Evolutionary conservation across 139 green algal species (phyloP).

Genomic region (Gonium pectorale): DNA sequence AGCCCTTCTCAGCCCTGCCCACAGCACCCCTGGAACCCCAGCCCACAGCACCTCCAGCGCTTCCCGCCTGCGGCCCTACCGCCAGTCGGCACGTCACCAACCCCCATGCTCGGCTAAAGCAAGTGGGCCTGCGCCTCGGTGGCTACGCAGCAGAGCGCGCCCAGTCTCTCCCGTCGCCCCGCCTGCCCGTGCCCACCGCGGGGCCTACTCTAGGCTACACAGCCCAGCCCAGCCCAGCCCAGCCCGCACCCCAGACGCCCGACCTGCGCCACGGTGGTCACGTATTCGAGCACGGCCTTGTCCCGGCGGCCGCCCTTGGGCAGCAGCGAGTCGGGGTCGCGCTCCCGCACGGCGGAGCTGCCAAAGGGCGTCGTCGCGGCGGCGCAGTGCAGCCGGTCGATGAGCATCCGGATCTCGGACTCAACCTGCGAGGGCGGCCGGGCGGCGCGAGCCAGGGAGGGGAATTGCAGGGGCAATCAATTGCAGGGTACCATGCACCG

Average conservation of each 20-base stretch:
- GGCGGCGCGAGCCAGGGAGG: neutral
- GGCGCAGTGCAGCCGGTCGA: slow-evolving; percentile 44
- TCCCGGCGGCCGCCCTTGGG: slow-evolving; percentile 25
- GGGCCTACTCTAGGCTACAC: no score
- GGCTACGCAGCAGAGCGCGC: no score
- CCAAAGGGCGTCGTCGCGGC: slow-evolving; percentile 21
- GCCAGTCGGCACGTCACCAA: no score
- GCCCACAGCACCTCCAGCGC: no score
- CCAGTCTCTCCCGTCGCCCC: no score
- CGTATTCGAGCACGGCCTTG: slow-evolving; percentile 51
- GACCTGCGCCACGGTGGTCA: slow-evolving; percentile 30
- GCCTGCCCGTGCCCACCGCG: no score
- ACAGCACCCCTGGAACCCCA: no score
- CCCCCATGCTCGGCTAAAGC: no score
- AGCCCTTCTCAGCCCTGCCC: no score
- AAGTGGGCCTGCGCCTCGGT: no score
- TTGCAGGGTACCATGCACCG: neutral
- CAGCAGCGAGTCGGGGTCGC: slow-evolving; percentile 51
- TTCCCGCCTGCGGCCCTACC: no score
- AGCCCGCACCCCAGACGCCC: neutral
- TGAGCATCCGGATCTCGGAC: slow-evolving; percentile 47
- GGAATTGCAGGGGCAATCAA: neutral
- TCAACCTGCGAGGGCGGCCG: slow-evolving; percentile 47
- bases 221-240: neutral
- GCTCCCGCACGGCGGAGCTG: slow-evolving; percentile 29